phyloP scores from a whole-genome alignment of 164 flowering plant species.

The Annona cherimola region DNA sequence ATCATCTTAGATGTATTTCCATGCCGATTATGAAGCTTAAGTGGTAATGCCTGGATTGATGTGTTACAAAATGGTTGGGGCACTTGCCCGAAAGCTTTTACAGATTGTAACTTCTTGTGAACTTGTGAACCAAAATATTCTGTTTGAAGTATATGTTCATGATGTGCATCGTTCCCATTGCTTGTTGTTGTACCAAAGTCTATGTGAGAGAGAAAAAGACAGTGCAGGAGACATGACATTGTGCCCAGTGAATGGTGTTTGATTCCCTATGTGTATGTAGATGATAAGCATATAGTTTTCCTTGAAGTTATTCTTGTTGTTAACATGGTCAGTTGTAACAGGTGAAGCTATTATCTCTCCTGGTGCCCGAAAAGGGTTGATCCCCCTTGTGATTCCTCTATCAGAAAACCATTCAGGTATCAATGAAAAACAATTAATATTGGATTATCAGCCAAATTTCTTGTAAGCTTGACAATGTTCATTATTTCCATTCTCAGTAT shows the following conservation, averaged over 20 bases:
- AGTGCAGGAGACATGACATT: no score
- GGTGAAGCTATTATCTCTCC: slow-evolving; percentile 73
- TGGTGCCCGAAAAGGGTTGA: slow-evolving; percentile 59
- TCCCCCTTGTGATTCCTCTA: slow-evolving; percentile 72
- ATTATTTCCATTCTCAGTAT: background rate
- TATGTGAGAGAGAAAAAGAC: no score
- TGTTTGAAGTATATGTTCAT: no score
- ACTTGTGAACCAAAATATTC: background rate
- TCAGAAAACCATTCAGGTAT: slow-evolving; percentile 64
- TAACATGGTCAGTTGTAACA: slow-evolving; percentile 17
- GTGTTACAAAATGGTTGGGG: background rate
- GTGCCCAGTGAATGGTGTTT: no score
- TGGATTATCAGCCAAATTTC: no score
- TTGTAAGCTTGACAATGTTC: background rate
- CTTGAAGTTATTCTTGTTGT: background rate
- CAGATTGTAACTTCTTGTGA: background rate
- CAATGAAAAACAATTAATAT: background rate
- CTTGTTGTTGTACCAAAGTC: no score
- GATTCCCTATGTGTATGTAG: no score
- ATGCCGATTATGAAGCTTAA: background rate
- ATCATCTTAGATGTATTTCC: background rate
- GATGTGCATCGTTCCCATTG: no score
- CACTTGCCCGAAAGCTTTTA: background rate
- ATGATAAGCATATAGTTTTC: background rate
- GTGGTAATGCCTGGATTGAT: background rate